Conservation (phyloP, 495 filamentous ascomycete genomes). For the Penicillium angulare region DNA sequence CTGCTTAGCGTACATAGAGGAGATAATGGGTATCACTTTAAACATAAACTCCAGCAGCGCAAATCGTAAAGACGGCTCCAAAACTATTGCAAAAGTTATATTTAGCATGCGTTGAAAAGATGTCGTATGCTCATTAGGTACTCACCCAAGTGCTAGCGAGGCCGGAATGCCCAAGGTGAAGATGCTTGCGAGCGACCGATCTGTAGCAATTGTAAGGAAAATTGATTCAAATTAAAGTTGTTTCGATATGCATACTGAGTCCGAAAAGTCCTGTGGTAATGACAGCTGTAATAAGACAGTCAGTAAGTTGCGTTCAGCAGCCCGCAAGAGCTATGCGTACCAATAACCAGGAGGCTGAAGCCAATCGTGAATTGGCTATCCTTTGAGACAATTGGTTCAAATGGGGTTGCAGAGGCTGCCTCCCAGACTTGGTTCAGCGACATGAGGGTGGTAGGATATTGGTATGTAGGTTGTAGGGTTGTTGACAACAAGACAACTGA, state of each 20-base stretch:
- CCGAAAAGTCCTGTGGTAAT: conserved; percentile 71
- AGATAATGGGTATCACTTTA: conserved; percentile 52
- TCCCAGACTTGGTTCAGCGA: conserved; percentile 88
- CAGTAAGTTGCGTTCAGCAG: conserved; percentile 4
- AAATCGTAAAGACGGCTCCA: conserved; percentile 96
- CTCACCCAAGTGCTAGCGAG: conserved; percentile 85
- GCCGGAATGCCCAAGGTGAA: conserved; percentile 82
- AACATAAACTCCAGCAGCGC: conserved; percentile 97
- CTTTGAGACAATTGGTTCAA: conserved; percentile 77
- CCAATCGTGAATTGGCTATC: conserved; percentile 79
- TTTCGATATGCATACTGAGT: conserved; percentile 84
- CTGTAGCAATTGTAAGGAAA: conserved; percentile 44
- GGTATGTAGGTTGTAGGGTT: background rate
- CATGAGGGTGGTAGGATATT: conserved; percentile 32
- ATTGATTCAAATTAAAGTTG: too few relatives aligned
- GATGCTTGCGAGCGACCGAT: conserved; percentile 79
- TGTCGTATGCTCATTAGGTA: conserved; percentile 6
- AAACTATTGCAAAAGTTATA: conserved; percentile 55
- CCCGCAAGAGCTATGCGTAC: conserved; percentile 35
- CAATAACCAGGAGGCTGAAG: conserved; percentile 70
- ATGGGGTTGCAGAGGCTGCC: conserved; percentile 79
- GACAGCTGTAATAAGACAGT: conserved; percentile 43
- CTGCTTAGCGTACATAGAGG: conserved; percentile 41
- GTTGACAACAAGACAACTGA: conserved; percentile 1
- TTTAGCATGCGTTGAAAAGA: conserved; percentile 13